Evolutionary conservation across 1,284 basidiomycete species (phyloP).

Genomic region (Sporisorium exsertum): DNA sequence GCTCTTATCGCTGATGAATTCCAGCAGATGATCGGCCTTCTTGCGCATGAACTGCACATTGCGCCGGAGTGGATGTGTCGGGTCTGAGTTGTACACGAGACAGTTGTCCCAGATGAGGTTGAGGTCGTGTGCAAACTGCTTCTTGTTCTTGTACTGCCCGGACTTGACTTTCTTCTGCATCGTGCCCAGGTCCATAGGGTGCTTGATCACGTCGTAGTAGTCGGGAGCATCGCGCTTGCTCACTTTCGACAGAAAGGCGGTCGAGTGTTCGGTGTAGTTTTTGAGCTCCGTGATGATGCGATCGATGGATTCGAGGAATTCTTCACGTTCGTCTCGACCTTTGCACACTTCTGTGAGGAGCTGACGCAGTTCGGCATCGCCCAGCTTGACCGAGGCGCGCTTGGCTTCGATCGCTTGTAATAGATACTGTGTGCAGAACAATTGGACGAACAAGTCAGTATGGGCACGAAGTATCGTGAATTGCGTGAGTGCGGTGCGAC

Average conservation of each 20-base stretch:
- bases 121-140: slow-evolving; percentile 90
- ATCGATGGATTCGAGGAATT: slow-evolving; percentile 67
- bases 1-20: slow-evolving; percentile 87
- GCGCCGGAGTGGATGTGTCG: slow-evolving; percentile 70
- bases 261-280: slow-evolving; percentile 67
- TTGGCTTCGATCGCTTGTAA: slow-evolving; percentile 67
- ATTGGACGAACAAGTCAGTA: background rate
- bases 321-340: slow-evolving; percentile 64
- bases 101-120: slow-evolving; percentile 98
- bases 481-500: background rate
- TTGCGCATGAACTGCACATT: slow-evolving; percentile 65
- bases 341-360: slow-evolving; percentile 64
- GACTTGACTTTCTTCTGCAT: slow-evolving; percentile 92
- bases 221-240: slow-evolving; percentile 68
- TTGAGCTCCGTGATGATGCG: slow-evolving; percentile 66
- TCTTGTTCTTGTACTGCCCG: slow-evolving; percentile 88
- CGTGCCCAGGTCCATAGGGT: slow-evolving; percentile 87
- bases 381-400: slow-evolving; percentile 56
- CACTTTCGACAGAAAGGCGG: slow-evolving; percentile 65
- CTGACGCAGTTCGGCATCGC: slow-evolving; percentile 59
- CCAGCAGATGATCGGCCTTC: slow-evolving; percentile 75
- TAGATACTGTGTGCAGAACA: slow-evolving; percentile 56
- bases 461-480: background rate
- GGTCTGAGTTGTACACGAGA: slow-evolving; percentile 87
- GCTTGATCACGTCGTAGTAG: slow-evolving; percentile 66